phyloP scores from a whole-genome alignment of 257 asterid species.

The Schizonepeta tenuifolia region DNA sequence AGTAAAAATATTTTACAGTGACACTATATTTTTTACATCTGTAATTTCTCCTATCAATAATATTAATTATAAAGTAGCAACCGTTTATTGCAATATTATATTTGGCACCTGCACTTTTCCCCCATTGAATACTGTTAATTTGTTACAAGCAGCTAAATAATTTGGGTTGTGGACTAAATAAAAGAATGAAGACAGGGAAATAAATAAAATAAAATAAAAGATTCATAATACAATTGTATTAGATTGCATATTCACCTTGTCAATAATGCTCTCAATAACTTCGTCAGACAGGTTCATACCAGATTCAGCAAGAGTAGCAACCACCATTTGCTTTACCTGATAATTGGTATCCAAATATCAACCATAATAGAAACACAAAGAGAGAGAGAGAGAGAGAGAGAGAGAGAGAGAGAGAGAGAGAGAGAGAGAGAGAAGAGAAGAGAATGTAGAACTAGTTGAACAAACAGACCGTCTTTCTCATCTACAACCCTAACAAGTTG shows the following conservation, averaged over 20 bases:
- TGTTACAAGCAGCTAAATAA: not conserved
- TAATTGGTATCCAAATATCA: conserved; percentile 27
- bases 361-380: conserved; percentile 13
- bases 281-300: conserved; percentile 98
- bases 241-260: conserved; percentile 62
- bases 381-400: no score
- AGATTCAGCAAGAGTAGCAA: conserved; percentile 96
- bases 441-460: not conserved
- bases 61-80: not conserved
- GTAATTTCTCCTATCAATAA: not conserved
- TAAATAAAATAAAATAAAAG: not conserved
- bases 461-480: not conserved
- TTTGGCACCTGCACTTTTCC: no score
- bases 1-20: no score
- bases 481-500: conserved; percentile 11
- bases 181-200: not conserved
- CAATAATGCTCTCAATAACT: conserved; percentile 94
- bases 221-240: not conserved
- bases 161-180: not conserved
- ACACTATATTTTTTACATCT: not conserved
- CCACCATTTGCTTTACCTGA: conserved; percentile 99
- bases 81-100: no score
- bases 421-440: no score
- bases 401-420: no score
- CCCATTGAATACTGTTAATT: not conserved